These are phyloP conservation scores for Penicillium sp. DNA, from an alignment of 2,329 filamentous ascomycete species.

Conservation along the genomic window DNA sequence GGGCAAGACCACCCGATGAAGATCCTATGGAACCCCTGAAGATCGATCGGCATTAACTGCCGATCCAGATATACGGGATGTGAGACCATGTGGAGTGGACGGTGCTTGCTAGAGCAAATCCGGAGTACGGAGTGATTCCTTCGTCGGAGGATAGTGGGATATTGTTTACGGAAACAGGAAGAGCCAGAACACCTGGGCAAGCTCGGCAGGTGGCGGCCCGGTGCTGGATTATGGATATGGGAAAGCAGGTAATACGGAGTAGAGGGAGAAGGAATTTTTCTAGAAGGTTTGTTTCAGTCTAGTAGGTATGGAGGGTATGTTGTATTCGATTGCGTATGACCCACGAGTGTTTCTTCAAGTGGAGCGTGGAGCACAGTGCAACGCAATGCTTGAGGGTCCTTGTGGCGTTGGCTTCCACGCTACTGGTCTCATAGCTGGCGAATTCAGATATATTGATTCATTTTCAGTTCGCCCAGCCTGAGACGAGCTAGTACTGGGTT, in stretches of 20 bases:
- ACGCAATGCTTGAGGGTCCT: neutral
- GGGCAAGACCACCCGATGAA: neutral
- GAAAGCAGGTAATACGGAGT: neutral
- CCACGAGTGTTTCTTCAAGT: no score
- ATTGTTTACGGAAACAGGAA: no score
- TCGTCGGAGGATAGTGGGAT: neutral
- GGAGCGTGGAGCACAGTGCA: neutral
- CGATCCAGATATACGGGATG: constrained; percentile 4
- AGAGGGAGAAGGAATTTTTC: no score
- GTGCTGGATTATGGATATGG: neutral
- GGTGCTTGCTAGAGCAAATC: neutral
- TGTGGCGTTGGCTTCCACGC: neutral
- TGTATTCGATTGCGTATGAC: no score
- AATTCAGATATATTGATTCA: neutral
- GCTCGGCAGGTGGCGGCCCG: neutral
- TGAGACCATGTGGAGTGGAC: constrained; percentile 7
- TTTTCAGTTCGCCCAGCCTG: neutral
- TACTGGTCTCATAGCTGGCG: neutral
- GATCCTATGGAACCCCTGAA: constrained; percentile 14
- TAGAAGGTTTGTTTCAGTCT: neutral
- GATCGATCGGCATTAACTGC: constrained; percentile 10
- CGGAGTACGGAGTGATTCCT: neutral
- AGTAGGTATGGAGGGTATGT: neutral
- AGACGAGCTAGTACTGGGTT: constrained; percentile 17
- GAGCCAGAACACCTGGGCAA: neutral